Conservation (phyloP, 345 rosid species). For the Kernera saxatilis region DNA sequence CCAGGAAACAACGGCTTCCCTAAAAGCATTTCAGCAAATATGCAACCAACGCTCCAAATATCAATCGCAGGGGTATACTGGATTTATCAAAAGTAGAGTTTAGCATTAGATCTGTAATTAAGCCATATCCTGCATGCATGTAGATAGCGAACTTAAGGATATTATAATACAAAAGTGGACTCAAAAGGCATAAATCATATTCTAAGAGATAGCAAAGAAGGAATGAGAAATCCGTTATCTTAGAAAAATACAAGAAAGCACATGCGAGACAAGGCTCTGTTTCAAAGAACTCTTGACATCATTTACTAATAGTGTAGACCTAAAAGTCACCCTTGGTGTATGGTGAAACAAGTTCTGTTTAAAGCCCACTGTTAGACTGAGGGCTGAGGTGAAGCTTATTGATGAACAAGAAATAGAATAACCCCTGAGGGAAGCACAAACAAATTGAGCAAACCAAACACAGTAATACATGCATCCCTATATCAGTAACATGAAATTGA, state of each 20-base stretch:
- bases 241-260: background rate
- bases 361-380: background rate
- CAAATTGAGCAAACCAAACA: background rate
- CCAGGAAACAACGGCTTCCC: constrained; percentile 91
- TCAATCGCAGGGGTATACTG: constrained; percentile 96
- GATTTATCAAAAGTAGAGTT: constrained; percentile 15
- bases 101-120: background rate
- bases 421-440: background rate
- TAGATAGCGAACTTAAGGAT: background rate
- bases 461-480: background rate
- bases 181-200: background rate
- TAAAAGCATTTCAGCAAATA: constrained; percentile 89
- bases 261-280: background rate
- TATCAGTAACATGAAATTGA: background rate
- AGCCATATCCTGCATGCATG: background rate
- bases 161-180: background rate
- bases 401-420: background rate
- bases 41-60: constrained; percentile 96
- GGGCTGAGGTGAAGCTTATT: background rate
- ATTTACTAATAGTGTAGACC: background rate
- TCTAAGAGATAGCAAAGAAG: background rate
- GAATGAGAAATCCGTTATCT: background rate
- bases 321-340: background rate
- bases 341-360: background rate
- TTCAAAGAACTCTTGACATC: background rate